Percentiles rank a stretch among this genome's conserved stretches.
These are phyloP conservation scores for Laburnicola sp. DNA, from an alignment of 2,329 filamentous ascomycete genomes.

Conservation along the genomic window DNA sequence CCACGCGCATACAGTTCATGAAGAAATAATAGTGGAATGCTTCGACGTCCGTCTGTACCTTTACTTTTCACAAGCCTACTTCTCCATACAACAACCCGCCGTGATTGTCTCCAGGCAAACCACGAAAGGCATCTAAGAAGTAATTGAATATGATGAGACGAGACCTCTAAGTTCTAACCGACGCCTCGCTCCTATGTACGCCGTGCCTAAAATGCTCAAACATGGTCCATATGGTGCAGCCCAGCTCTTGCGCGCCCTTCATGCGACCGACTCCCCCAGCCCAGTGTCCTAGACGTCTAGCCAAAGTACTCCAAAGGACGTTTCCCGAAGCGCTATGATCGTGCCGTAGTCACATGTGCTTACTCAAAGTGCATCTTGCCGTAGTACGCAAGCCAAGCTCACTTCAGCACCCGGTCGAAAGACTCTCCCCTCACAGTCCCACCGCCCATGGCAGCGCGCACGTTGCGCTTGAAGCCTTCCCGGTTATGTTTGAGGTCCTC, in stretches of 20 bases:
- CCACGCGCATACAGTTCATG: neutral
- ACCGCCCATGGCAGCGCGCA: slow-evolving; percentile 79
- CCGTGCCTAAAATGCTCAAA: slow-evolving; percentile 33
- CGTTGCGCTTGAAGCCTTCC: slow-evolving; percentile 90
- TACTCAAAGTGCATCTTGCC: neutral
- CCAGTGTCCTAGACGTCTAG: neutral
- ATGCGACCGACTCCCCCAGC: neutral
- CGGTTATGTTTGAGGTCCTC: slow-evolving; percentile 85
- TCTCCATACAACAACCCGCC: slow-evolving; percentile 2
- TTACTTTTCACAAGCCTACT: neutral
- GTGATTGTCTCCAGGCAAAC: neutral
- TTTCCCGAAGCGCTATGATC: neutral
- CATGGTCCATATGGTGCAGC: slow-evolving; percentile 10
- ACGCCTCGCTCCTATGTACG: slow-evolving; percentile 36
- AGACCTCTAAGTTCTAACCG: slow-evolving; percentile 6
- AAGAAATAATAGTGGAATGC: neutral
- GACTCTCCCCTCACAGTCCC: slow-evolving; percentile 70
- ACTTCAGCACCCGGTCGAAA: slow-evolving; percentile 81
- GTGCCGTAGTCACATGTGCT: neutral
- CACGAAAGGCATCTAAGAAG: neutral
- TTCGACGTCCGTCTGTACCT: neutral
- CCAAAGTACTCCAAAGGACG: neutral
- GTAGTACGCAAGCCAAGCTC: slow-evolving; percentile 22
- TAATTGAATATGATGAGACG: slow-evolving; percentile 6
- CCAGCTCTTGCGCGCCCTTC: neutral